A percentile compares a stretch with the other conserved stretches of the same genome.
These are phyloP conservation scores for Fraxinus sp. DNA, from an alignment of 305 asterid species.

Conservation along the genomic window DNA sequence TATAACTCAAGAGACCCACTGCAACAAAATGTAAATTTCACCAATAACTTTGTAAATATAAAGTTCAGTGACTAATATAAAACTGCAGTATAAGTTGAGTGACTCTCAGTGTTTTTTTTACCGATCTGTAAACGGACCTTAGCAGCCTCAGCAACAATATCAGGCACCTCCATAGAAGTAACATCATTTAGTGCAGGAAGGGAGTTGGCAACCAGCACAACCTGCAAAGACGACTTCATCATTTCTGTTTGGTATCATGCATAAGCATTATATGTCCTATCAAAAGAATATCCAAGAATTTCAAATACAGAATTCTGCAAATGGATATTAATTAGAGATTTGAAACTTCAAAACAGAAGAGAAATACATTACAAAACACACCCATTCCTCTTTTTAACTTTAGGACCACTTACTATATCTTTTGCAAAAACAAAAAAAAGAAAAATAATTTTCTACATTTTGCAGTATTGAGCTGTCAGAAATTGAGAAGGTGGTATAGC, in stretches of 20 bases:
- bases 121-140: slow-evolving; percentile 48
- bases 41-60: neutral
- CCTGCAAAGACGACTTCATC: slow-evolving; percentile 44
- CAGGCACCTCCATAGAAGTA: slow-evolving; percentile 94
- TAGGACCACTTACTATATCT: neutral
- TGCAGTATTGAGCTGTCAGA: neutral
- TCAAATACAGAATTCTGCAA: neutral
- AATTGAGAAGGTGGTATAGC: neutral
- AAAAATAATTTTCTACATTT: neutral
- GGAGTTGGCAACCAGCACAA: slow-evolving; percentile 92
- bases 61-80: neutral
- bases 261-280: neutral
- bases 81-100: neutral
- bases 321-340: neutral
- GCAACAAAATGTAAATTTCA: neutral
- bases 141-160: slow-evolving; percentile 96
- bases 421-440: neutral
- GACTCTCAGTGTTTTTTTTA: neutral
- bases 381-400: neutral
- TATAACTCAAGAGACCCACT: neutral
- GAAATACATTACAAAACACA: neutral
- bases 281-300: neutral
- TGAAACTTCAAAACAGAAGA: neutral
- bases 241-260: neutral
- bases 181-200: slow-evolving; percentile 92